phyloP scores from a whole-genome alignment of 805 yeast genomes.

The Phaffomyces opuntiae region DNA sequence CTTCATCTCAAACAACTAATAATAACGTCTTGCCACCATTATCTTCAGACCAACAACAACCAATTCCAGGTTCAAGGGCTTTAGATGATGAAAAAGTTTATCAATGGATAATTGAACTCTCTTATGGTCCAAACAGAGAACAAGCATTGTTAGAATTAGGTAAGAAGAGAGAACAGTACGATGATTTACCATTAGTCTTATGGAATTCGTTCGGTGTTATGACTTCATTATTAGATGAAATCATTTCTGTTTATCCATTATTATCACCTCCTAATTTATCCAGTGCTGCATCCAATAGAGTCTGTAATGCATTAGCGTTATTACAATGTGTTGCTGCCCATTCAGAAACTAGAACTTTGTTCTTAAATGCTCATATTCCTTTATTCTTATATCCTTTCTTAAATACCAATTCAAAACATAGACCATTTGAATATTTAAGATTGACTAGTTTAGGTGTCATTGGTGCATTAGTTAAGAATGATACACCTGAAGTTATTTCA shows the following conservation, averaged over 20 bases:
- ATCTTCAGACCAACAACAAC: conserved; percentile 7
- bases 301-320: conserved; percentile 90
- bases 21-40: conserved; percentile 7
- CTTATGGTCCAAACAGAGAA: conserved; percentile 86
- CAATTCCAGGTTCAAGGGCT: conserved; percentile 30
- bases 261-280: conserved; percentile 81
- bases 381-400: conserved; percentile 88
- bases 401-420: conserved; percentile 83
- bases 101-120: conserved; percentile 84
- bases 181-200: conserved; percentile 83
- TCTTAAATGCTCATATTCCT: conserved; percentile 86
- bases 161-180: conserved; percentile 89
- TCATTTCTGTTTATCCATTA: conserved; percentile 82
- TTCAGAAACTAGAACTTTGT: conserved; percentile 78
- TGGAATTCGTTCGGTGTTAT: conserved; percentile 98
- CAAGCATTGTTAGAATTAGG: conserved; percentile 90
- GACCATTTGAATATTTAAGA: conserved; percentile 90
- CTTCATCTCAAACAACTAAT: conserved; percentile 1
- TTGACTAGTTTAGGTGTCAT: conserved; percentile 92
- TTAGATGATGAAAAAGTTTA: conserved; percentile 76
- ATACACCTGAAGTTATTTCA: conserved; percentile 89
- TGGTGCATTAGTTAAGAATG: conserved; percentile 95
- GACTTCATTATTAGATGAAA: conserved; percentile 86
- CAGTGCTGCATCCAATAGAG: conserved; percentile 84
- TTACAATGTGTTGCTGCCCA: conserved; percentile 97